Conservation (phyloP, 176 grass and related monocot genomes). For the Sorghum bicolor region Sorghum_bicolor_NCBIv3 NC_012878.2:4353501-4354000, state of each 20-base stretch:
- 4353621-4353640: slow-evolving; percentile 65
- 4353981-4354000: slow-evolving; percentile 55
- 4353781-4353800: slow-evolving; percentile 62
- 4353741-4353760: slow-evolving; percentile 42
- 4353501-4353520: slow-evolving; percentile 69
- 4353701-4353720: slow-evolving; percentile 15
- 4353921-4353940: slow-evolving; percentile 55
- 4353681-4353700: slow-evolving; percentile 21
- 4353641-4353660: slow-evolving; percentile 69
- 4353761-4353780: slow-evolving; percentile 85
- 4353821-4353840: slow-evolving; percentile 9
- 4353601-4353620: slow-evolving; percentile 29
- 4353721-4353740: slow-evolving; percentile 9
- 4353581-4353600: slow-evolving; percentile 22
- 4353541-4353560: slow-evolving; percentile 79
- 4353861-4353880: slow-evolving; percentile 8
- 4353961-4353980: slow-evolving; percentile 36
- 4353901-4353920: slow-evolving; percentile 31
- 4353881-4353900: slow-evolving; percentile 43
- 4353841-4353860: slow-evolving; percentile 23
- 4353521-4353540: slow-evolving; percentile 91
- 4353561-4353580: slow-evolving; percentile 43
- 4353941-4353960: slow-evolving; percentile 37
- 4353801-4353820: slow-evolving; percentile 51
- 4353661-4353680: slow-evolving; percentile 10